A percentile compares a stretch with the other conserved stretches of the same genome.
phyloP scores from a whole-genome alignment of 2,329 filamentous ascomycete genomes.

The Fusarium mundagurra region DNA sequence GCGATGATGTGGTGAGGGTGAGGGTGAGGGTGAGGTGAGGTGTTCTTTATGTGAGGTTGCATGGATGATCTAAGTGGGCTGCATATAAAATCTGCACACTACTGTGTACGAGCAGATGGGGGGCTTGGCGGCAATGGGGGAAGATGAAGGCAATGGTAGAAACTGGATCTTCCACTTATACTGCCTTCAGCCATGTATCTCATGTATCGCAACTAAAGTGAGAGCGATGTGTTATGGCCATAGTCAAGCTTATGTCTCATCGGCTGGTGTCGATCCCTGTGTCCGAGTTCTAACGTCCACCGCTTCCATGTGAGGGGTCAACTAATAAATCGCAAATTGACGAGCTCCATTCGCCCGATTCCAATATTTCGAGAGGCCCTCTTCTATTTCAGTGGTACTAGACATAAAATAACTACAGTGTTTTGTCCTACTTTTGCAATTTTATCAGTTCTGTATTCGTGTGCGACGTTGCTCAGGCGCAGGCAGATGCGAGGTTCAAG shows the following conservation, averaged over 20 bases:
- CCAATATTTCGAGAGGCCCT: not conserved
- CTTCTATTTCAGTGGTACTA: fast-evolving
- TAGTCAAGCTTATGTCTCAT: not conserved
- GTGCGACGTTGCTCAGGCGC: not conserved
- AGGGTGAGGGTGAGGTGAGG: not conserved
- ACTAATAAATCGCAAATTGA: not conserved
- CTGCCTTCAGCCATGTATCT: fast-evolving
- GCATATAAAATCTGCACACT: not conserved
- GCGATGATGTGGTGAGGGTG: not conserved
- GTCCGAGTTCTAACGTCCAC: not conserved
- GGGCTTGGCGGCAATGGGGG: not conserved
- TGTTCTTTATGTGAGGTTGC: conserved; percentile 2
- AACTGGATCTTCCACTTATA: not conserved
- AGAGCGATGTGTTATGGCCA: not conserved
- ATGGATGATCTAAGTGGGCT: not conserved
- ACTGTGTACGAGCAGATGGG: not conserved
- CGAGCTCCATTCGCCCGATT: not conserved
- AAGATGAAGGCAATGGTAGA: not conserved
- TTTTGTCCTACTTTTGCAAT: not conserved
- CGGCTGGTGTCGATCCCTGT: not conserved
- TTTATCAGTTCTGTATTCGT: not conserved
- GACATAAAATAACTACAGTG: fast-evolving
- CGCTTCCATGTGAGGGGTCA: not conserved
- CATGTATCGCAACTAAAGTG: fast-evolving
- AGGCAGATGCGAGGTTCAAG: not conserved